Percentiles rank a stretch among this genome's conserved stretches.
phyloP scores from a whole-genome alignment of 2,329 filamentous ascomycete species.

The Zasmidium cellare region DNA sequence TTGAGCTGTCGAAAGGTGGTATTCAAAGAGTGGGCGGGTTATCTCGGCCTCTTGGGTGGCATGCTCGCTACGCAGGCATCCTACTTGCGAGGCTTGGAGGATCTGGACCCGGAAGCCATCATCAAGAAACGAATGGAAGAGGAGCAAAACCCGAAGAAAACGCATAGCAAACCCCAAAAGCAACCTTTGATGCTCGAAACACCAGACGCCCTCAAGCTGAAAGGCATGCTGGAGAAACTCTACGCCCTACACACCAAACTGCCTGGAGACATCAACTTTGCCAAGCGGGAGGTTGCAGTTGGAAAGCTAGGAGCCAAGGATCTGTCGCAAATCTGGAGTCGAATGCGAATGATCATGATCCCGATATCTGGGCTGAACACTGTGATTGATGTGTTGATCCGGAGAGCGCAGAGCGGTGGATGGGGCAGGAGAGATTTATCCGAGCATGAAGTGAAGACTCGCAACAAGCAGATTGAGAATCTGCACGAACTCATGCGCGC shows the following conservation, averaged over 20 bases:
- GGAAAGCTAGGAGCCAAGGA: conserved; percentile 67
- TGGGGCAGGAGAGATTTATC: conserved; percentile 39
- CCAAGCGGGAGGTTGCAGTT: conserved; percentile 71
- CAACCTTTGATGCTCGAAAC: conserved; percentile 19
- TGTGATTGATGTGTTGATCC: conserved; percentile 69
- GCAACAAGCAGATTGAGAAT: conserved; percentile 27
- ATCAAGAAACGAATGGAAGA: conserved; percentile 5
- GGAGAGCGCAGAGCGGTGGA: conserved; percentile 58
- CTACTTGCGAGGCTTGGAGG: conserved; percentile 65
- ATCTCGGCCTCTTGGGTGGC: conserved; percentile 56
- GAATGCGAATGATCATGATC: conserved; percentile 63
- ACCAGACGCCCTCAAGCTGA: conserved; percentile 32
- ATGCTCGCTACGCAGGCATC: conserved; percentile 61
- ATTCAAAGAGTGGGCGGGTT: conserved; percentile 62
- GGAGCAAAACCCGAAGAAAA: conserved; percentile 29
- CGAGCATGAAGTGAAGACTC: conserved; percentile 17
- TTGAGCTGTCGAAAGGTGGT: conserved; percentile 65
- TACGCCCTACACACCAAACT: conserved; percentile 66
- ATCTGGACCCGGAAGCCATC: conserved; percentile 46
- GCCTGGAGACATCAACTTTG: conserved; percentile 66
- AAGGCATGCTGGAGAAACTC: conserved; percentile 28
- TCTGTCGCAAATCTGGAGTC: conserved; percentile 59
- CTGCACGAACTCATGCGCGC: conserved; percentile 69
- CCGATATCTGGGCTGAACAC: conserved; percentile 67
- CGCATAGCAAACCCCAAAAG: conserved; percentile 44